phyloP scores from a whole-genome alignment of 257 asterid species.

The Nicotiana attenuata region DNA sequence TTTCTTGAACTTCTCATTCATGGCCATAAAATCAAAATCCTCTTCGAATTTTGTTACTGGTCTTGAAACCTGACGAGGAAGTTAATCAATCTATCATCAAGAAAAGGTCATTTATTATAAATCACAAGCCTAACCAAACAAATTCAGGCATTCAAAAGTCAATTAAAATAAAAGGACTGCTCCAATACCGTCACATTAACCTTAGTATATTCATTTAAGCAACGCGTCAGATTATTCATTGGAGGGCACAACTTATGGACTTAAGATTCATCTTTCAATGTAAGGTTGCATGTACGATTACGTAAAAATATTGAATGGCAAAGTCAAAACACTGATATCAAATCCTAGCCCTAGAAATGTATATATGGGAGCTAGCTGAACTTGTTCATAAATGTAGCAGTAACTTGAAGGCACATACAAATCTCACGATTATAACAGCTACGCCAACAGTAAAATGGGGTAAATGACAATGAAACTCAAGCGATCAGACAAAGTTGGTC shows the following conservation, averaged over 20 bases:
- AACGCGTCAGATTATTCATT: background rate
- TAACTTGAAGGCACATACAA: background rate
- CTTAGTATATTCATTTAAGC: background rate
- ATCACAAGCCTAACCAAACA: background rate
- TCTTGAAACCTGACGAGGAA: conserved; percentile 43
- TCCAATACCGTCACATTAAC: background rate
- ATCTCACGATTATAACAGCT: background rate
- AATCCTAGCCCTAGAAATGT: background rate
- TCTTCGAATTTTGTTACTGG: conserved; percentile 70
- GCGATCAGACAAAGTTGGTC: background rate
- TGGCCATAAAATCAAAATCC: conserved; percentile 91
- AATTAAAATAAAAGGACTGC: background rate
- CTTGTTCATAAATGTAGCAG: background rate
- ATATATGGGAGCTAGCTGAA: background rate
- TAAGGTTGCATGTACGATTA: background rate
- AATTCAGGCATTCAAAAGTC: background rate
- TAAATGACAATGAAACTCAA: background rate
- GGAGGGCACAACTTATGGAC: background rate
- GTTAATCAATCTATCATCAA: background rate
- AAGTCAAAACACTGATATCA: background rate
- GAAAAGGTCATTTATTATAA: background rate
- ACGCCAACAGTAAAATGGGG: background rate
- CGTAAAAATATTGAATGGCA: background rate
- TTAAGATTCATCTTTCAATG: background rate
- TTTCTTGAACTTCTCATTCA: conserved; percentile 96